A percentile compares a stretch with the other conserved stretches of the same genome.
Conservation (phyloP, 768 basidiomycete genomes). For the Trametopsis cervina region DNA sequence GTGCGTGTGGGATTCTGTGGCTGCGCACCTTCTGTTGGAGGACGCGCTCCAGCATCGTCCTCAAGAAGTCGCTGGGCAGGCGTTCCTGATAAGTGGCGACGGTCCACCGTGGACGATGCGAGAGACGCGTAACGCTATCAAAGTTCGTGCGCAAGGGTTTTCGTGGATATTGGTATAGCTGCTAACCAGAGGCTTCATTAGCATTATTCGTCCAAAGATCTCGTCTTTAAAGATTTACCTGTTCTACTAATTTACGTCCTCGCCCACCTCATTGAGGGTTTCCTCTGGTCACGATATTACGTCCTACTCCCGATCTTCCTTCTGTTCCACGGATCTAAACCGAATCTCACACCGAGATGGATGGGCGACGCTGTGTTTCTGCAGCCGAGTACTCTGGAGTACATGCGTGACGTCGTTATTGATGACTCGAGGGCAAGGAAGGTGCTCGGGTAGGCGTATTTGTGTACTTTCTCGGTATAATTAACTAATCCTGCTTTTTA, state of each 20-base stretch:
- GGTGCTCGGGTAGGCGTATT: background rate
- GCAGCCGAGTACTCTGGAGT: background rate
- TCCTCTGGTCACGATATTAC: background rate
- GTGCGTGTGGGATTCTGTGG: background rate
- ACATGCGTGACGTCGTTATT: background rate
- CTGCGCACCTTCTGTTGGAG: background rate
- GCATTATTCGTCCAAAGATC: background rate
- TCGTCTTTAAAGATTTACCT: background rate
- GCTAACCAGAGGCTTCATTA: background rate
- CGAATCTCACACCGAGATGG: background rate
- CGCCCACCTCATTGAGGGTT: background rate
- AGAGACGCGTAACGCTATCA: background rate
- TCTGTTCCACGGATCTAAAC: background rate
- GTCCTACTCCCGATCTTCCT: background rate
- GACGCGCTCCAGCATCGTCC: background rate
- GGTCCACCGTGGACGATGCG: background rate
- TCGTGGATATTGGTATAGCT: background rate
- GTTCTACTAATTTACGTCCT: background rate
- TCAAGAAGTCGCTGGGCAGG: background rate
- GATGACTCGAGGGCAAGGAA: background rate
- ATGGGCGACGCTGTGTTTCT: background rate
- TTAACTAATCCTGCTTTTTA: no score
- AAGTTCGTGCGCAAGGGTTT: background rate
- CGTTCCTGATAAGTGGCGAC: background rate
- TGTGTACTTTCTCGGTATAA: no score